Evolutionary conservation across 495 filamentous ascomycete species (phyloP).

Genomic region (Thermothielavioides terrestris): DNA sequence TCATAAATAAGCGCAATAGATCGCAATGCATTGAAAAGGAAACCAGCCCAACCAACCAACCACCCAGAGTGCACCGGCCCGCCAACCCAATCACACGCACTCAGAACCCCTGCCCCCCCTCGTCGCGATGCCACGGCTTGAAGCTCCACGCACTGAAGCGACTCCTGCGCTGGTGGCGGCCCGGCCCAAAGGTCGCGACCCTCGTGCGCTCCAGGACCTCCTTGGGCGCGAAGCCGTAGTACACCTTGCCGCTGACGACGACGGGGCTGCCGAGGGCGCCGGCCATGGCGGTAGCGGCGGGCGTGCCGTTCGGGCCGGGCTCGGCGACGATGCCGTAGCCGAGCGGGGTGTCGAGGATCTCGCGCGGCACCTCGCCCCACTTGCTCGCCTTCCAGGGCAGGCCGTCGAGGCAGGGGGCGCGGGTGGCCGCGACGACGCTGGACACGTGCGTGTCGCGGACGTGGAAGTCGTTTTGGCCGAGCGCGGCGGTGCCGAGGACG

Average conservation of each 20-base stretch:
- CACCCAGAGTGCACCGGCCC: too few relatives aligned
- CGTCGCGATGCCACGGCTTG: too few relatives aligned
- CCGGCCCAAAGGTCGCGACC: slow-evolving; percentile 9
- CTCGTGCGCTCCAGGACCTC: slow-evolving; percentile 14
- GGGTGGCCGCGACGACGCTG: slow-evolving; percentile 21
- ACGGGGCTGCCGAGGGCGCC: not conserved
- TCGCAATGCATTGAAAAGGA: too few relatives aligned
- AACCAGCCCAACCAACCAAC: too few relatives aligned
- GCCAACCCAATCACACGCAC: too few relatives aligned
- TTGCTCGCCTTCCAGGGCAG: slow-evolving; percentile 21
- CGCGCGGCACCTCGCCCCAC: slow-evolving; percentile 22
- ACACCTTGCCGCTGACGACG: slow-evolving; percentile 5
- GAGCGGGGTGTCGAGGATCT: slow-evolving; percentile 12
- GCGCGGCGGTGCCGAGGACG: slow-evolving; percentile 17
- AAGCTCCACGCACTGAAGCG: slow-evolving; percentile 9
- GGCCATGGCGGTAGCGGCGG: not conserved
- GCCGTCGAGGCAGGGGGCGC: slow-evolving; percentile 20
- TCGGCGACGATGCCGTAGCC: slow-evolving; percentile 20
- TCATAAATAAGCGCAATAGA: too few relatives aligned
- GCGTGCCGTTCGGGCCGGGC: slow-evolving; percentile 5
- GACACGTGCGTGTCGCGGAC: slow-evolving; percentile 19
- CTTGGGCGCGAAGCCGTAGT: slow-evolving; percentile 21
- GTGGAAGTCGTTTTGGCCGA: slow-evolving; percentile 21
- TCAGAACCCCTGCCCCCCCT: too few relatives aligned
- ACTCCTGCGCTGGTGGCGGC: slow-evolving; percentile 4